A percentile compares a stretch with the other conserved stretches of the same genome.
Conservation (phyloP, 768 basidiomycete genomes). For the Cyclocybe cylindracea region DNA sequence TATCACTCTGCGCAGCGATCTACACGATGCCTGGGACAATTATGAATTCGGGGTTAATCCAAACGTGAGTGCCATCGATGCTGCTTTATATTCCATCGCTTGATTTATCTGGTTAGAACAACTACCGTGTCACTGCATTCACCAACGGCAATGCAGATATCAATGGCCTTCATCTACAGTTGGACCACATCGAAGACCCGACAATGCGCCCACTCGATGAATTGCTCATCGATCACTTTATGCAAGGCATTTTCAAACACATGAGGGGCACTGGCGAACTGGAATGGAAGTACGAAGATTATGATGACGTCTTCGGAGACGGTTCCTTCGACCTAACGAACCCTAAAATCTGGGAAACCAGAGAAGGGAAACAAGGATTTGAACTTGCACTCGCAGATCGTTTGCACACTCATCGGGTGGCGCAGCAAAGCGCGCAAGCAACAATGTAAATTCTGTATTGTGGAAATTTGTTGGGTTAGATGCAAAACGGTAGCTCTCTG, state of each 20-base stretch:
- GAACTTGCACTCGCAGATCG: not conserved
- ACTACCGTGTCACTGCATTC: constrained; percentile 30
- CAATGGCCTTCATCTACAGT: constrained; percentile 17
- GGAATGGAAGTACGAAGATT: constrained; percentile 21
- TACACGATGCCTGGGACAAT: constrained; percentile 19
- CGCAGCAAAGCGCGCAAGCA: too few relatives aligned
- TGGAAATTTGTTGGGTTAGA: too few relatives aligned
- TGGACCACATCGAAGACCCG: constrained; percentile 29
- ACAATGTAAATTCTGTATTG: too few relatives aligned
- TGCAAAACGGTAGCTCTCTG: too few relatives aligned
- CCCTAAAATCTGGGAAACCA: too few relatives aligned
- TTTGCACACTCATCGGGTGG: too few relatives aligned
- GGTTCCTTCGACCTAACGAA: too few relatives aligned
- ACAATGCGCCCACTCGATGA: constrained; percentile 30
- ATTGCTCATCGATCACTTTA: constrained; percentile 31
- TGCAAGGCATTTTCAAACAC: constrained; percentile 32
- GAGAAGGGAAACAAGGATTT: too few relatives aligned
- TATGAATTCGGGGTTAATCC: constrained; percentile 23
- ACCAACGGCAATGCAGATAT: constrained; percentile 25
- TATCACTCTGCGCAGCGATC: constrained; percentile 17
- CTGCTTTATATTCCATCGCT: not conserved
- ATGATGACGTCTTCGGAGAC: constrained; percentile 14
- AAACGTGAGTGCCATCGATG: constrained; percentile 12
- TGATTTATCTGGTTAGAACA: constrained; percentile 19
- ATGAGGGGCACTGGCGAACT: constrained; percentile 31